phyloP scores from a whole-genome alignment of 2,329 filamentous ascomycete species.

The Ophiostoma australiae region DNA sequence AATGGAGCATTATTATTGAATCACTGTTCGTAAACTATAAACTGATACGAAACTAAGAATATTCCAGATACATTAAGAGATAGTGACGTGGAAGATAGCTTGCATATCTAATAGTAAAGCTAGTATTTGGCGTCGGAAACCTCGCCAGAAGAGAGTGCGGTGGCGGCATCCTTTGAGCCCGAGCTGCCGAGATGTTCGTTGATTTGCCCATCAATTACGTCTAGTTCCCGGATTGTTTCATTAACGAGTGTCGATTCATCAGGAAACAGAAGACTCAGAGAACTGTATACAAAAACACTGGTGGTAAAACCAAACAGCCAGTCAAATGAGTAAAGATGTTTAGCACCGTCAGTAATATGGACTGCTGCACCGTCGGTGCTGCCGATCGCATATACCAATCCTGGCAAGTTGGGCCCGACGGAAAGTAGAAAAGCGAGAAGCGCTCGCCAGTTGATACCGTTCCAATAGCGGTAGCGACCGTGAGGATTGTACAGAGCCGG shows the following conservation, averaged over 20 bases:
- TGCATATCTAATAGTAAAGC: too few species aligned
- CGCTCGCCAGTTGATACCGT: not conserved
- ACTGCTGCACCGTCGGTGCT: too few species aligned
- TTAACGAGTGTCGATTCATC: too few species aligned
- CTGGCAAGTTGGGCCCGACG: not conserved
- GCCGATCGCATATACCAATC: not conserved
- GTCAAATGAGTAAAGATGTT: too few species aligned
- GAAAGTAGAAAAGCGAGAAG: not conserved
- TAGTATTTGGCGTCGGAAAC: too few species aligned
- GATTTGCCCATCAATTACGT: not conserved
- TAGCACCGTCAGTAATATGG: too few species aligned
- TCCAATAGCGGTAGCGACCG: not conserved
- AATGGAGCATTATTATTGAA: not conserved
- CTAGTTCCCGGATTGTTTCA: not conserved
- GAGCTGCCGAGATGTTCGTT: not conserved
- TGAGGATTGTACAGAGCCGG: not conserved
- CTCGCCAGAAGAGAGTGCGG: not conserved
- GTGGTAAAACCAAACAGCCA: too few species aligned
- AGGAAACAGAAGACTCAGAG: too few species aligned
- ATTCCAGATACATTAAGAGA: too few species aligned
- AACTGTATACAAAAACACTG: too few species aligned
- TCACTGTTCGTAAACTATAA: not conserved
- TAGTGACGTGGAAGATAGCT: too few species aligned
- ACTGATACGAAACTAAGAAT: too few species aligned
- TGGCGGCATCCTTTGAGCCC: not conserved